Conservation (phyloP, 179 eudicot genomes). For the Silene noctiflora region DNA sequence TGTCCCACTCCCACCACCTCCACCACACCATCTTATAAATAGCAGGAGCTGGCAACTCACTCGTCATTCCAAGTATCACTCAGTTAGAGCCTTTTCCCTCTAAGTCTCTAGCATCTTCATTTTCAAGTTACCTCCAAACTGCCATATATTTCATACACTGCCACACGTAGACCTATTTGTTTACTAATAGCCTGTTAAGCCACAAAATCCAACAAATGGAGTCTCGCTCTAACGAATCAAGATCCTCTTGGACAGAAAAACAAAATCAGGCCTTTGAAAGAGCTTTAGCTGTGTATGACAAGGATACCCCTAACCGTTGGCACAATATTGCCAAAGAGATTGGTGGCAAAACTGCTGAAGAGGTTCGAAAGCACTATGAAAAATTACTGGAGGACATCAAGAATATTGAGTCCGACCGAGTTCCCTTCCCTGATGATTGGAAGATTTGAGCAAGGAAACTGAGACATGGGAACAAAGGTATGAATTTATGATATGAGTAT, state of each 20-base stretch:
- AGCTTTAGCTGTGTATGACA: constrained; percentile 67
- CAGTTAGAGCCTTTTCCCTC: constrained; percentile 1
- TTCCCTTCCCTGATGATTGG: constrained; percentile 38
- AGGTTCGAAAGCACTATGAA: constrained; percentile 66
- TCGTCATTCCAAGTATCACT: constrained; percentile 31
- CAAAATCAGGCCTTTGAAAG: constrained; percentile 87
- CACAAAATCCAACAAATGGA: not conserved
- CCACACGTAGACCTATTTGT: not conserved
- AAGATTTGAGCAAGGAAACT: no score
- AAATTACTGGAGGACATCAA: constrained; percentile 58
- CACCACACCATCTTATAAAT: no score
- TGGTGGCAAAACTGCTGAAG: constrained; percentile 70
- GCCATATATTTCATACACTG: no score
- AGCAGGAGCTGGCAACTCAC: constrained; percentile 28
- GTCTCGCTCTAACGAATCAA: constrained; percentile 21
- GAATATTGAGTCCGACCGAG: constrained; percentile 58
- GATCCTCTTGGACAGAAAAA: constrained; percentile 58
- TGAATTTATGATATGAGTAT: not conserved
- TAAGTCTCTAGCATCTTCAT: not conserved
- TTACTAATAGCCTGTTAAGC: no score
- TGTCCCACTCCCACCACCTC: no score
- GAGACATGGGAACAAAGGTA: constrained; percentile 46
- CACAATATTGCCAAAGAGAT: constrained; percentile 70
- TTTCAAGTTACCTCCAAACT: no score
- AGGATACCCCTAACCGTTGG: constrained; percentile 86